These are phyloP conservation scores for Fusarium dimerum DNA, from an alignment of 2,329 filamentous ascomycete species.

Conservation along the genomic window DNA sequence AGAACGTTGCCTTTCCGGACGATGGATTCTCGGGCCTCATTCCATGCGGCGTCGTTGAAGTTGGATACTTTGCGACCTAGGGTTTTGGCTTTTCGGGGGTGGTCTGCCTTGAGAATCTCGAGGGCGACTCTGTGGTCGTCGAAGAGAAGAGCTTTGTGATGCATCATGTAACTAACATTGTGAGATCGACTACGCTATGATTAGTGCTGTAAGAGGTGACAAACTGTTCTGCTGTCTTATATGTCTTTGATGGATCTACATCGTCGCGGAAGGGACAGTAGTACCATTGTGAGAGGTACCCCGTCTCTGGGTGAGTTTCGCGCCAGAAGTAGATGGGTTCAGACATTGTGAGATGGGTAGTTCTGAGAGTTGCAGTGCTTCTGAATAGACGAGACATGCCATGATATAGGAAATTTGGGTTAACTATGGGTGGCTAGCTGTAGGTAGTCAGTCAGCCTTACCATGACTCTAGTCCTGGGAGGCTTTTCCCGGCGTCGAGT, in stretches of 20 bases:
- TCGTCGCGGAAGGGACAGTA: slow-evolving; percentile 48
- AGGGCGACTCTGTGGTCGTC: slow-evolving; percentile 43
- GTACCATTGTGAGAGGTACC: slow-evolving; percentile 67
- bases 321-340: slow-evolving; percentile 49
- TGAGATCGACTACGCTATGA: background rate
- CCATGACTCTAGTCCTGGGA: no score
- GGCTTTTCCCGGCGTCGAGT: no score
- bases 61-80: slow-evolving; percentile 56
- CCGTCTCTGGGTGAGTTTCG: slow-evolving; percentile 46
- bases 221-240: slow-evolving; percentile 55
- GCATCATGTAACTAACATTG: slow-evolving; percentile 53
- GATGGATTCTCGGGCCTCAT: slow-evolving; percentile 50
- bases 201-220: slow-evolving; percentile 1
- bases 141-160: slow-evolving; percentile 54
- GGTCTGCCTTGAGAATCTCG: slow-evolving; percentile 48
- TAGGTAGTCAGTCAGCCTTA: no score
- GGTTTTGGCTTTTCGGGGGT: slow-evolving; percentile 50
- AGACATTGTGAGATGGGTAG: background rate
- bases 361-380: background rate
- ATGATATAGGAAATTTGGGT: no score
- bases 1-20: slow-evolving; percentile 58
- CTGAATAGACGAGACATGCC: background rate
- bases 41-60: slow-evolving; percentile 56
- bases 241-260: slow-evolving; percentile 37
- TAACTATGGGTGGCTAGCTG: no score